phyloP scores from a whole-genome alignment of 257 asterid species.

The Penstemon barbatus region DNA sequence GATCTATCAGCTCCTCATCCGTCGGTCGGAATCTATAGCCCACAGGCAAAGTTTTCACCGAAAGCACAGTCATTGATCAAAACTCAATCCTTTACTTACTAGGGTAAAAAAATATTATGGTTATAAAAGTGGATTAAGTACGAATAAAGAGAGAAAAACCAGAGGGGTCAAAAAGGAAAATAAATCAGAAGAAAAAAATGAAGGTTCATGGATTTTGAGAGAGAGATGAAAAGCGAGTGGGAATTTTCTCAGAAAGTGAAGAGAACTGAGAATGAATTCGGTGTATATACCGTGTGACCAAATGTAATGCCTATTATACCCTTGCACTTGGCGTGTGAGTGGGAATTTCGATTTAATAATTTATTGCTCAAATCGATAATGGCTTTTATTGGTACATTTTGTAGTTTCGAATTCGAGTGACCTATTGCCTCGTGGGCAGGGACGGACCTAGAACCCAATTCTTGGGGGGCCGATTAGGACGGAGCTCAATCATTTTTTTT shows the following conservation, averaged over 20 bases:
- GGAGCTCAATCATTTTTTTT: too few relatives aligned
- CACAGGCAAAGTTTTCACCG: constrained; percentile 65
- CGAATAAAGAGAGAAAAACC: neutral
- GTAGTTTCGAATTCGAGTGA: too few relatives aligned
- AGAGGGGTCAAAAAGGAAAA: neutral
- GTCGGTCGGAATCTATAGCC: constrained; percentile 93
- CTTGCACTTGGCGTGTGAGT: neutral
- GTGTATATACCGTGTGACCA: constrained; percentile 61
- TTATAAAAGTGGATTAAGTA: constrained; percentile 11
- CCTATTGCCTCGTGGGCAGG: too few relatives aligned
- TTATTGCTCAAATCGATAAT: too few relatives aligned
- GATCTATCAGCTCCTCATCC: constrained; percentile 83
- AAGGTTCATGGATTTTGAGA: constrained; percentile 16
- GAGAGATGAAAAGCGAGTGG: neutral
- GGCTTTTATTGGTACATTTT: too few relatives aligned
- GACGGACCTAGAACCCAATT: too few relatives aligned
- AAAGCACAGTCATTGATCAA: constrained; percentile 55
- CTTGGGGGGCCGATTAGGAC: too few relatives aligned
- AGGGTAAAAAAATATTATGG: too few relatives aligned
- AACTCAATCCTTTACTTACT: neutral
- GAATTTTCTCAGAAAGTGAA: constrained; percentile 41
- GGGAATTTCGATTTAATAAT: neutral
- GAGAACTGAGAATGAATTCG: constrained; percentile 22
- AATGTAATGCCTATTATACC: constrained; percentile 29
- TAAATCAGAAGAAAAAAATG: constrained; percentile 19